Conservation (phyloP, 805 yeast genomes). For the Ogataea trehalophila region DNA sequence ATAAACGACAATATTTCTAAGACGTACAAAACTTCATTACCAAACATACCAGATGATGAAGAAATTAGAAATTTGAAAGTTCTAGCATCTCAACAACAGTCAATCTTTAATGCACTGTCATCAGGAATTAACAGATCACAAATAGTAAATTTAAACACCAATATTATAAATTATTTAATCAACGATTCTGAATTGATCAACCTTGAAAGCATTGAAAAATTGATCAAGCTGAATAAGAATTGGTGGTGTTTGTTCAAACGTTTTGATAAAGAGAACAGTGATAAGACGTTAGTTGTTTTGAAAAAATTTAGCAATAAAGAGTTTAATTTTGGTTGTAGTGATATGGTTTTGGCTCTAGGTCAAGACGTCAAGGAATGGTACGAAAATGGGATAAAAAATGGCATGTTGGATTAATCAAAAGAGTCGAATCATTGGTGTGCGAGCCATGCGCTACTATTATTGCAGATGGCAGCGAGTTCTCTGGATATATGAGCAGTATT, state of each 20-base stretch:
- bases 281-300: slow-evolving; percentile 16
- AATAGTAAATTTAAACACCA: slow-evolving; percentile 16
- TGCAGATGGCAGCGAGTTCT: too few relatives aligned
- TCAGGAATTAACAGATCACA: slow-evolving; percentile 10
- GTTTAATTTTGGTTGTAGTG: slow-evolving; percentile 14
- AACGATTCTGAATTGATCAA: slow-evolving; percentile 10
- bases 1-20: slow-evolving; percentile 16
- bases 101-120: background rate
- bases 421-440: too few relatives aligned
- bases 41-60: slow-evolving; percentile 24
- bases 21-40: slow-evolving; percentile 23
- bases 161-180: slow-evolving; percentile 14
- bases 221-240: slow-evolving; percentile 20
- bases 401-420: background rate
- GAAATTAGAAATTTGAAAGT: slow-evolving; percentile 12
- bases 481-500: too few relatives aligned
- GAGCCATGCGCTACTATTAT: too few relatives aligned
- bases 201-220: slow-evolving; percentile 15
- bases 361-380: slow-evolving; percentile 23
- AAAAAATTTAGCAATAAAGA: slow-evolving; percentile 14
- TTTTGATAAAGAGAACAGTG: slow-evolving; percentile 5
- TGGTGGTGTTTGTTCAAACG: slow-evolving; percentile 25
- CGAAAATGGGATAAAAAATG: background rate
- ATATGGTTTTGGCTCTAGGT: slow-evolving; percentile 20
- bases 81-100: slow-evolving; percentile 2